Evolutionary conservation across 2,329 filamentous ascomycete genomes (phyloP).

Genomic region (Alternaria postmessia): DNA sequence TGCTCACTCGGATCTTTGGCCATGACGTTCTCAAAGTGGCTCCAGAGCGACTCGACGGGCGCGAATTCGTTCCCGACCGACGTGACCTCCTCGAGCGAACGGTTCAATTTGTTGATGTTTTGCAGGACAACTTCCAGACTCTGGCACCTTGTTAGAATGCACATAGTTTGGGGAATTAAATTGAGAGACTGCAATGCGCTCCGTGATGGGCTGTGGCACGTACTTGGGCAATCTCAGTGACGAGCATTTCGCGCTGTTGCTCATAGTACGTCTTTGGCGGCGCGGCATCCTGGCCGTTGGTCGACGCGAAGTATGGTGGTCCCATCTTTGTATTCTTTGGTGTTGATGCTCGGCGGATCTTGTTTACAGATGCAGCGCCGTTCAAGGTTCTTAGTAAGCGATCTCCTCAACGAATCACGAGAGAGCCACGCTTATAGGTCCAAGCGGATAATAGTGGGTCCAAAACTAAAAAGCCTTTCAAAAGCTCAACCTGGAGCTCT

Average conservation of each 20-base stretch:
- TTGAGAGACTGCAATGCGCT: conserved; percentile 47
- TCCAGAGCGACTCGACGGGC: conserved; percentile 97
- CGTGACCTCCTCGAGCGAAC: conserved; percentile 88
- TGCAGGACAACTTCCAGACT: conserved; percentile 88
- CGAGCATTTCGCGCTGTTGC: conserved; percentile 74
- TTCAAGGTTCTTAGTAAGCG: not conserved
- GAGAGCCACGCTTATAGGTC: not conserved
- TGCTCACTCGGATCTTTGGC: conserved; percentile 67
- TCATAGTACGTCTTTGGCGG: conserved; percentile 69
- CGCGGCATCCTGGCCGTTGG: conserved; percentile 26
- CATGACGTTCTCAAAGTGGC: conserved; percentile 97
- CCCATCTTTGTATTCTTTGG: conserved; percentile 27
- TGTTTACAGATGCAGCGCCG: not conserved
- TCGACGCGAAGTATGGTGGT: conserved; percentile 26
- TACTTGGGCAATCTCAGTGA: conserved; percentile 77
- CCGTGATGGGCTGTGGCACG: conserved; percentile 4
- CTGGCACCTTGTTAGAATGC: conserved; percentile 43
- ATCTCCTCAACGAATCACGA: not conserved
- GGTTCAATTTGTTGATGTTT: conserved; percentile 95
- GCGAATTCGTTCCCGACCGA: conserved; percentile 96
- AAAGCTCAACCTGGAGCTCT: not conserved
- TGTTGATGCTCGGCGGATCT: conserved; percentile 1
- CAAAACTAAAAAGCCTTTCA: conserved; percentile 11
- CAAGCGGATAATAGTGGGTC: not conserved
- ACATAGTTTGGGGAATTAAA: conserved; percentile 5